Evolutionary conservation across 768 basidiomycete genomes (phyloP).

Genomic region (Ephemerocybe angulata): DNA sequence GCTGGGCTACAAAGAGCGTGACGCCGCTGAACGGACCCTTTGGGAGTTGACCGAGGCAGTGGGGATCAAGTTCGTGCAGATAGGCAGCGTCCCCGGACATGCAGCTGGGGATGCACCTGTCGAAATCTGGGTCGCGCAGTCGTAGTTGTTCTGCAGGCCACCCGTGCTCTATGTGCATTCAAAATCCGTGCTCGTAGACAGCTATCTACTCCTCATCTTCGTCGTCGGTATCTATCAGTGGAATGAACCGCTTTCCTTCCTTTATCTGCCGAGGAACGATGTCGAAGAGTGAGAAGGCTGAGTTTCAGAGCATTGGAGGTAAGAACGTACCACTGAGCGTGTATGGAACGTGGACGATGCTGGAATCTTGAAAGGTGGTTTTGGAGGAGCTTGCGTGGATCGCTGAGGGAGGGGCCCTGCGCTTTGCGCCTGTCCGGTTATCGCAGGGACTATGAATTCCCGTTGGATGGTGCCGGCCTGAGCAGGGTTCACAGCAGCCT

Average conservation of each 20-base stretch:
- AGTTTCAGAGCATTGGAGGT: neutral
- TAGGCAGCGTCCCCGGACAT: constrained; percentile 54
- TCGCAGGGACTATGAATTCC: no score
- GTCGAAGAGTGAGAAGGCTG: neutral
- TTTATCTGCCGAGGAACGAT: constrained; percentile 22
- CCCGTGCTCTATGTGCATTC: neutral
- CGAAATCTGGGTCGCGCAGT: constrained; percentile 64
- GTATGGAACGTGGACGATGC: no score
- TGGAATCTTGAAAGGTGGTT: no score
- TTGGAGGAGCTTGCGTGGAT: no score
- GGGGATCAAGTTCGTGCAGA: constrained; percentile 53
- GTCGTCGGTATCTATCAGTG: constrained; percentile 45
- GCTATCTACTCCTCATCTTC: constrained; percentile 22
- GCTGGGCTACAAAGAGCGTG: constrained; percentile 86
- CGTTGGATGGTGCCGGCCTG: no score
- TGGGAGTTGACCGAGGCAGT: constrained; percentile 58
- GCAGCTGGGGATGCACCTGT: constrained; percentile 50
- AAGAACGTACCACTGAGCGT: constrained; percentile 15
- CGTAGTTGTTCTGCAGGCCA: neutral
- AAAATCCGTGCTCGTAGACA: neutral
- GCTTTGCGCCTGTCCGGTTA: no score
- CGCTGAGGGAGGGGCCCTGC: no score
- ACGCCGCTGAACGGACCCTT: constrained; percentile 66
- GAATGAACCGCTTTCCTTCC: constrained; percentile 47
- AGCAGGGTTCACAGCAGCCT: no score